These are phyloP conservation scores for Taiozyma onychis DNA, from an alignment of 1,139 yeast genomes.

Conservation along the genomic window DNA sequence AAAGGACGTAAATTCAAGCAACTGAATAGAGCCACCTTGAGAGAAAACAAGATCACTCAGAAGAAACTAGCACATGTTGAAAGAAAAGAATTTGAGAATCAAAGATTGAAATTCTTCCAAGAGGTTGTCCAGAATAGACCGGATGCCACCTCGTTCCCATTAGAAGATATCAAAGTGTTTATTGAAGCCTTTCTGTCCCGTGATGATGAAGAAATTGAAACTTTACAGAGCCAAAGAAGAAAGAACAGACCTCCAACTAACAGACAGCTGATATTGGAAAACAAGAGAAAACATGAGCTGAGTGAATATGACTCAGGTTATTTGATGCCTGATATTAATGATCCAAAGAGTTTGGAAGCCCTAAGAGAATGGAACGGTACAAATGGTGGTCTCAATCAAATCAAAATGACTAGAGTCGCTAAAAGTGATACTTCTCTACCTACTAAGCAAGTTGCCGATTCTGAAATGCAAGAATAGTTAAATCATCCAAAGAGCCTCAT, in stretches of 20 bases:
- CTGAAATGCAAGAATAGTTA: constrained; percentile 11
- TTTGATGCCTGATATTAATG: constrained; percentile 65
- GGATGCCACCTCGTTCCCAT: constrained; percentile 38
- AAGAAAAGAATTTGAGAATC: constrained; percentile 51
- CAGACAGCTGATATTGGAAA: constrained; percentile 63
- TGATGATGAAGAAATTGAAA: constrained; percentile 65
- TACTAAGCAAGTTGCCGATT: constrained; percentile 4
- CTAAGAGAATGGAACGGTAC: constrained; percentile 78
- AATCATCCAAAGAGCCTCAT: background rate
- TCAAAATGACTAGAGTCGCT: constrained; percentile 37
- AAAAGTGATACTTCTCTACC: constrained; percentile 18
- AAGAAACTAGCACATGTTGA: constrained; percentile 52
- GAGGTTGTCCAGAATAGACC: constrained; percentile 47
- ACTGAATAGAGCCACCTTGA: constrained; percentile 74
- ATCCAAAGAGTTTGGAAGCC: constrained; percentile 49
- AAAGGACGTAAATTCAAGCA: constrained; percentile 86
- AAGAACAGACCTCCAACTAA: constrained; percentile 82
- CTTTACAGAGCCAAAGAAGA: constrained; percentile 56
- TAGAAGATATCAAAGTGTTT: constrained; percentile 55
- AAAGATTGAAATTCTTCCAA: constrained; percentile 58
- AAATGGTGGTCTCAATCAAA: constrained; percentile 67
- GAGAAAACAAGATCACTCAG: constrained; percentile 64
- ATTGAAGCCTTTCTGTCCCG: constrained; percentile 61
- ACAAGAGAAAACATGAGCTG: constrained; percentile 52
- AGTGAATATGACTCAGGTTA: constrained; percentile 67